Evolutionary conservation across 2,329 filamentous ascomycete genomes (phyloP).

Genomic region (Arthrocladium fulminans): DNA sequence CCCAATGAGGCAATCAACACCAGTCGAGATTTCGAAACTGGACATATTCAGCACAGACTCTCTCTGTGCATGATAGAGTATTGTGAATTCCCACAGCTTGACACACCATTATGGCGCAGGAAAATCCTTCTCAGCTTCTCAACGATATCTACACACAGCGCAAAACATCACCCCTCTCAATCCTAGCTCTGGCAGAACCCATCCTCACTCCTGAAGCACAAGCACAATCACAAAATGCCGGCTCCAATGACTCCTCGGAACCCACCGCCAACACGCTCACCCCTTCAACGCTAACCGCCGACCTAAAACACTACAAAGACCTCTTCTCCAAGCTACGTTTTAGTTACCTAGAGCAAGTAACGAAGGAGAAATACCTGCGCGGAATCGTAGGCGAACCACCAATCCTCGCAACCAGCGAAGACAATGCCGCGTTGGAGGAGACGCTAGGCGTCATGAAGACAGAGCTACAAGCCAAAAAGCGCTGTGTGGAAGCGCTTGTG

Average conservation of each 20-base stretch:
- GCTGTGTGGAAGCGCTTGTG: conserved; percentile 65
- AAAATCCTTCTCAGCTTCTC: neutral
- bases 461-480: conserved; percentile 69
- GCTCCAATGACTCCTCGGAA: conserved; percentile 62
- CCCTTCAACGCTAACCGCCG: conserved; percentile 69
- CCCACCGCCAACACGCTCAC: conserved; percentile 53
- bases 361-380: conserved; percentile 94
- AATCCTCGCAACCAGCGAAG: conserved; percentile 68
- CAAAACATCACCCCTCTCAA: conserved; percentile 28
- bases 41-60: no score
- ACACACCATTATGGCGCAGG: conserved; percentile 1
- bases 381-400: conserved; percentile 87
- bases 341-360: conserved; percentile 96
- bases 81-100: no score
- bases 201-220: conserved; percentile 11
- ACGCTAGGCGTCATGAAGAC: conserved; percentile 63
- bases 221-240: conserved; percentile 30
- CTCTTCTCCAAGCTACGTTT: conserved; percentile 94
- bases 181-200: conserved; percentile 25
- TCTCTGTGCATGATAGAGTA: no score
- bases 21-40: no score
- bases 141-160: conserved; percentile 17
- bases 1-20: no score
- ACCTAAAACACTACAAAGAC: conserved; percentile 79
- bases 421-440: conserved; percentile 70